phyloP scores from a whole-genome alignment of 2,329 filamentous ascomycete species.

The Didymella lethalis region DNA sequence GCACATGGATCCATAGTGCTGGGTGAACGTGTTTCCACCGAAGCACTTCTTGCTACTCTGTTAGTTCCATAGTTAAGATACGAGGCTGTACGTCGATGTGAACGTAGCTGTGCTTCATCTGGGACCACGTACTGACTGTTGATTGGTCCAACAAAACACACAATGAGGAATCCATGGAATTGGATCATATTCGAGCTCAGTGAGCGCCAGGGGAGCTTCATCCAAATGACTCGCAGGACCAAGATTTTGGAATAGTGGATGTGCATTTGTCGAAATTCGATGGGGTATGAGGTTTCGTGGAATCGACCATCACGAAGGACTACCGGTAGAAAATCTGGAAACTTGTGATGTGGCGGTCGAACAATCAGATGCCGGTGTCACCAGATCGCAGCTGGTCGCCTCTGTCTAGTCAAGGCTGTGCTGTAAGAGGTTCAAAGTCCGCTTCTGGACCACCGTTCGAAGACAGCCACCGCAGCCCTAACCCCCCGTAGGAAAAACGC shows the following conservation, averaged over 20 bases:
- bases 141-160: slow-evolving; percentile 35
- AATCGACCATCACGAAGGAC: slow-evolving; percentile 1
- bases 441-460: slow-evolving; percentile 7
- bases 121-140: slow-evolving; percentile 40
- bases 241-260: slow-evolving; percentile 16
- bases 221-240: slow-evolving; percentile 17
- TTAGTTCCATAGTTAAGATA: neutral
- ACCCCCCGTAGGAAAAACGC: slow-evolving; percentile 3
- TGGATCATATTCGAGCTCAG: slow-evolving; percentile 2
- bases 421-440: slow-evolving; percentile 5
- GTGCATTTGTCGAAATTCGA: slow-evolving; percentile 1
- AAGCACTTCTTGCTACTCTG: neutral
- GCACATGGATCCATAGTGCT: slow-evolving; percentile 11
- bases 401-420: slow-evolving; percentile 5
- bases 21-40: slow-evolving; percentile 22
- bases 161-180: slow-evolving; percentile 24
- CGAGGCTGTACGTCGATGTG: slow-evolving; percentile 23
- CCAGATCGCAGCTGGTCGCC: neutral
- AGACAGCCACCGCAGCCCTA: slow-evolving; percentile 10
- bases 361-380: slow-evolving; percentile 15
- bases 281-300: slow-evolving; percentile 49
- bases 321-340: neutral
- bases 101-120: slow-evolving; percentile 32
- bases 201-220: slow-evolving; percentile 15
- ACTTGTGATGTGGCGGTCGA: neutral